These are phyloP conservation scores for Arthroderma sp. DNA, from an alignment of 2,329 filamentous ascomycete species.

Conservation along the genomic window DNA sequence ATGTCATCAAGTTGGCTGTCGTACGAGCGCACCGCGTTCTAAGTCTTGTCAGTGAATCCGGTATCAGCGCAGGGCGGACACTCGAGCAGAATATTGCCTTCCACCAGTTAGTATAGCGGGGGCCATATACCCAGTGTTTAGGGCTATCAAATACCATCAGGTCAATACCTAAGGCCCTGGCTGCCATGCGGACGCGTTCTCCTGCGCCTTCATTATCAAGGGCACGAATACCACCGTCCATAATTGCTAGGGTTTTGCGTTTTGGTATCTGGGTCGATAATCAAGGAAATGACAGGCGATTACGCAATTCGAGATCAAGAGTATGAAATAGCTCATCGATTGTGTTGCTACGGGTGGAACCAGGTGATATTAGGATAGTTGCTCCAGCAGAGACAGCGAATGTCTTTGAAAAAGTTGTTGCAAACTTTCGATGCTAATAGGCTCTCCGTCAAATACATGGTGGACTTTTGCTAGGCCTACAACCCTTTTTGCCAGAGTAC, in stretches of 20 bases:
- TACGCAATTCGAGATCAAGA: slow-evolving; percentile 14
- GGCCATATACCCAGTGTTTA: slow-evolving; percentile 28
- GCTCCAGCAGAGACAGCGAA: background rate
- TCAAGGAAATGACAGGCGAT: slow-evolving; percentile 18
- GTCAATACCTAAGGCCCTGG: slow-evolving; percentile 26
- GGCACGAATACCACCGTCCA: slow-evolving; percentile 19
- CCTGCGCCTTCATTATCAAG: slow-evolving; percentile 16
- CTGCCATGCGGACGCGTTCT: slow-evolving; percentile 14
- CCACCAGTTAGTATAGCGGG: slow-evolving; percentile 18
- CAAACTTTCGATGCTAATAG: background rate
- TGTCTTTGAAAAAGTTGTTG: background rate
- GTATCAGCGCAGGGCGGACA: background rate
- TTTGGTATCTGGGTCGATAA: slow-evolving; percentile 1
- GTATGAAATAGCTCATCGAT: background rate
- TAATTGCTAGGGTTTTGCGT: slow-evolving; percentile 16
- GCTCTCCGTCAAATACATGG: background rate
- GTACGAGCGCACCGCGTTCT: background rate
- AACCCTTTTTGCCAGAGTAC: background rate
- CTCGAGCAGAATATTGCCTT: slow-evolving; percentile 21
- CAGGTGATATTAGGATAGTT: background rate
- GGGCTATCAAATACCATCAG: slow-evolving; percentile 29
- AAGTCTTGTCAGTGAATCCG: background rate
- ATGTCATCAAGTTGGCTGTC: slow-evolving; percentile 11
- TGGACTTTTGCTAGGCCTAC: background rate
- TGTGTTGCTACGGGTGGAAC: background rate